These are phyloP conservation scores for Penicillium glabrum DNA, from an alignment of 2,329 filamentous ascomycete species.

Conservation along the genomic window DNA sequence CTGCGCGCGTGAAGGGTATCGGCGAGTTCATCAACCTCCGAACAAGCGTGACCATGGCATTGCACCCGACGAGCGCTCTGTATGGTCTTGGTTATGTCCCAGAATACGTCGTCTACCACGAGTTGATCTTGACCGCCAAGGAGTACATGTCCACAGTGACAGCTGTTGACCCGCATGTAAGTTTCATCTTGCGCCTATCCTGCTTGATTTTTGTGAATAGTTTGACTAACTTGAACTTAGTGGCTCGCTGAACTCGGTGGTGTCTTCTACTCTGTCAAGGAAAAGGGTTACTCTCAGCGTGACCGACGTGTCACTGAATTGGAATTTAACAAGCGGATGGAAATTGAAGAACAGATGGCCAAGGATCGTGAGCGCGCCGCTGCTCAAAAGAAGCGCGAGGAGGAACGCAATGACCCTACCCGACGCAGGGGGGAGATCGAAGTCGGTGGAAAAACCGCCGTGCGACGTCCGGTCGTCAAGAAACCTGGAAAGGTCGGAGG, in stretches of 20 bases:
- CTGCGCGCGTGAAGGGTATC: conserved; percentile 90
- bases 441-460: conserved; percentile 32
- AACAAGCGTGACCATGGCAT: conserved; percentile 88
- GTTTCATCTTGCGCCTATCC: conserved; percentile 14
- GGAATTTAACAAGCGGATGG: conserved; percentile 89
- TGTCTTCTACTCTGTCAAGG: conserved; percentile 96
- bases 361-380: conserved; percentile 68
- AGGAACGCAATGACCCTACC: conserved; percentile 35
- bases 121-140: conserved; percentile 92
- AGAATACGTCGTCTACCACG: conserved; percentile 97
- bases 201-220: neutral
- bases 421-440: conserved; percentile 38
- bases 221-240: conserved; percentile 19
- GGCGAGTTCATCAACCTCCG: conserved; percentile 97
- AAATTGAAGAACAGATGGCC: conserved; percentile 90
- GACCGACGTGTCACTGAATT: conserved; percentile 85
- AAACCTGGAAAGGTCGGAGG: conserved; percentile 30
- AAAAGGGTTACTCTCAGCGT: conserved; percentile 89
- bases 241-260: conserved; percentile 96
- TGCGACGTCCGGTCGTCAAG: conserved; percentile 33
- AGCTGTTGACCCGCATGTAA: conserved; percentile 80
- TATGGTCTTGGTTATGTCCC: conserved; percentile 92
- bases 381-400: conserved; percentile 40
- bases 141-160: conserved; percentile 99
- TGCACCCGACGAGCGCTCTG: conserved; percentile 90